These are phyloP conservation scores for Thielaviopsis ethacetica DNA, from an alignment of 2,329 filamentous ascomycete genomes.

Conservation along the genomic window DNA sequence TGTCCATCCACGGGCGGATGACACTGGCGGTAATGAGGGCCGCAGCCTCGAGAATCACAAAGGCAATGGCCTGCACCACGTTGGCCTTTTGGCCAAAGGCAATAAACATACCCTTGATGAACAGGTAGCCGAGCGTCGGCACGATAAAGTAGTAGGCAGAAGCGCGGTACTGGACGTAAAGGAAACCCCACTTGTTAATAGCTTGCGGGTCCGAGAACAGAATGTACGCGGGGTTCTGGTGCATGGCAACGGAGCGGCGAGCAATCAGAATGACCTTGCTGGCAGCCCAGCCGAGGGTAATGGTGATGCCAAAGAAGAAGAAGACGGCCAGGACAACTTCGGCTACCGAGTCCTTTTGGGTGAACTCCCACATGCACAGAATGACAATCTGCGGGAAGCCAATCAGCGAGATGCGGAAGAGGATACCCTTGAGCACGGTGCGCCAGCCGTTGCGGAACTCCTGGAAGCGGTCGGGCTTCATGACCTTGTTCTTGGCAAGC, in stretches of 20 bases:
- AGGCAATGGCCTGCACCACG: conserved; percentile 61
- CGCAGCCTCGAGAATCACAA: conserved; percentile 67
- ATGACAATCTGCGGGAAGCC: conserved; percentile 85
- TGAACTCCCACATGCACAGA: conserved; percentile 87
- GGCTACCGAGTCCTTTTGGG: conserved; percentile 66
- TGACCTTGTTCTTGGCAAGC: conserved; percentile 56
- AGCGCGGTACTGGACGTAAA: conserved; percentile 92
- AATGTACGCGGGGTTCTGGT: conserved; percentile 94
- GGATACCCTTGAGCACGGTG: conserved; percentile 80
- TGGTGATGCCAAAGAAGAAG: conserved; percentile 68
- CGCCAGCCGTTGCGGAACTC: conserved; percentile 93
- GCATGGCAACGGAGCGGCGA: conserved; percentile 73
- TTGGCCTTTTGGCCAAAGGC: conserved; percentile 58
- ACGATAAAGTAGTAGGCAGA: conserved; percentile 93
- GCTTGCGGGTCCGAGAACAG: conserved; percentile 89
- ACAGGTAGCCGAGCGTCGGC: conserved; percentile 56
- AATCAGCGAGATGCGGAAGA: conserved; percentile 80
- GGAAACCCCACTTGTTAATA: conserved; percentile 94
- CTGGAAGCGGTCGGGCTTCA: conserved; percentile 72
- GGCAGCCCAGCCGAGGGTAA: conserved; percentile 69
- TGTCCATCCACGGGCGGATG: conserved; percentile 93
- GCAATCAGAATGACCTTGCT: conserved; percentile 82
- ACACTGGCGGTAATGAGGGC: conserved; percentile 65
- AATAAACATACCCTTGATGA: conserved; percentile 84
- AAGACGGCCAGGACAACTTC: conserved; percentile 77